Evolutionary conservation across 2,329 filamentous ascomycete species (phyloP).

Genomic region (Metarhizium robertsii): DNA sequence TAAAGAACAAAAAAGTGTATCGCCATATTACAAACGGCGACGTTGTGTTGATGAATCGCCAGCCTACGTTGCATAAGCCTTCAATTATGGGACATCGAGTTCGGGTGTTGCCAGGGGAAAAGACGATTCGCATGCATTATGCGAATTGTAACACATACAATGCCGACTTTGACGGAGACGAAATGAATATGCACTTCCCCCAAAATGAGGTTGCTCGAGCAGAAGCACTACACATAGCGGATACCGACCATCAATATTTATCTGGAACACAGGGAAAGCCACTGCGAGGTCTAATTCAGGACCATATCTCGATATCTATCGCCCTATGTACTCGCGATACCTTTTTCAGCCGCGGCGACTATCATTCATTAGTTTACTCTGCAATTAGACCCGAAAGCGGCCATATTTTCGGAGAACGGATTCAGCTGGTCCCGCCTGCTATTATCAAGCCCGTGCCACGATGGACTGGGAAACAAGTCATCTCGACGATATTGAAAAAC

Average conservation of each 20-base stretch:
- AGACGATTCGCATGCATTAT: slow-evolving; percentile 99
- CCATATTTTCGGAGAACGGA: slow-evolving; percentile 73
- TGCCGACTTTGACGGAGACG: slow-evolving; percentile 96
- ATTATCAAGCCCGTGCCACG: slow-evolving; percentile 70
- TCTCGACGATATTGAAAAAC: slow-evolving; percentile 88
- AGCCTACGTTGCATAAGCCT: slow-evolving; percentile 94
- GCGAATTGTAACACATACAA: slow-evolving; percentile 99
- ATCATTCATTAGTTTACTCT: slow-evolving; percentile 88
- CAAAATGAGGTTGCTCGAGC: slow-evolving; percentile 92
- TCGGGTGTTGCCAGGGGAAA: slow-evolving; percentile 83
- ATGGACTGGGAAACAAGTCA: slow-evolving; percentile 96
- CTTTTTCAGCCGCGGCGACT: slow-evolving; percentile 80
- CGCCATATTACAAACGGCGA: slow-evolving; percentile 94
- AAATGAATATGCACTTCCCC: slow-evolving; percentile 99
- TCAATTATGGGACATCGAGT: slow-evolving; percentile 98
- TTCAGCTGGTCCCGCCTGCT: slow-evolving; percentile 72
- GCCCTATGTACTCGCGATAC: slow-evolving; percentile 85
- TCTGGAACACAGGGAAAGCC: slow-evolving; percentile 91
- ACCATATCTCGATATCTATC: slow-evolving; percentile 93
- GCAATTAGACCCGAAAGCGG: slow-evolving; percentile 84
- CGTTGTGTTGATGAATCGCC: slow-evolving; percentile 96
- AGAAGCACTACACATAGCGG: slow-evolving; percentile 86
- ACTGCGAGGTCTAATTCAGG: slow-evolving; percentile 90
- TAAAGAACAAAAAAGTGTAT: slow-evolving; percentile 91
- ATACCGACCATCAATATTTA: slow-evolving; percentile 95